Evolutionary conservation across 2,329 filamentous ascomycete species (phyloP).

Genomic region (Penicillium sp.): DNA sequence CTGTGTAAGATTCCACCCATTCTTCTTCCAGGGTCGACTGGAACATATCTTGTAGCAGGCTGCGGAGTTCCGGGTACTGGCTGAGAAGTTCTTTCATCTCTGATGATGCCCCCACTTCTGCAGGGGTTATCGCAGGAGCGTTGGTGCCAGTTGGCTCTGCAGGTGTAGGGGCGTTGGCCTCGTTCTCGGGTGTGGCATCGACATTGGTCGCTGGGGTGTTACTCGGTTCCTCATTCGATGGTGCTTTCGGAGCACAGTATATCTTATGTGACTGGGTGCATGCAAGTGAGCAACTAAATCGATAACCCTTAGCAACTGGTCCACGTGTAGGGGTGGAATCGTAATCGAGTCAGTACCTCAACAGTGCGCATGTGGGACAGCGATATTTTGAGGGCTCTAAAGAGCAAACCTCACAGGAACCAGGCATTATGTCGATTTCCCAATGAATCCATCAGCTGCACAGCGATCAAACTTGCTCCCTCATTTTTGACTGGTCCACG

Average conservation of each 20-base stretch:
- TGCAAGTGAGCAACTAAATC: constrained; percentile 44
- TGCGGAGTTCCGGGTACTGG: constrained; percentile 39
- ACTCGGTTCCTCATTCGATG: constrained; percentile 15
- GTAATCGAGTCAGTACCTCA: constrained; percentile 32
- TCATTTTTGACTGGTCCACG: constrained; percentile 17
- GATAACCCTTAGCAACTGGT: not conserved
- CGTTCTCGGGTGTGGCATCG: constrained; percentile 6
- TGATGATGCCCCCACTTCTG: constrained; percentile 27
- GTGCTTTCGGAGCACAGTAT: constrained; percentile 38
- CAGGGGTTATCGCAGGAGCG: not conserved
- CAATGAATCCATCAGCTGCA: constrained; percentile 11
- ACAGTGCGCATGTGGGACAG: constrained; percentile 38
- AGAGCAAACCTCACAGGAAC: constrained; percentile 39
- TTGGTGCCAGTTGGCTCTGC: constrained; percentile 1
- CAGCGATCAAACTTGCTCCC: constrained; percentile 9
- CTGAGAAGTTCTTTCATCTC: constrained; percentile 40
- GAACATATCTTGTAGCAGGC: constrained; percentile 45
- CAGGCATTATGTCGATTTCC: constrained; percentile 28
- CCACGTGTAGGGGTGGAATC: not conserved
- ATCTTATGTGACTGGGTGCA: constrained; percentile 48
- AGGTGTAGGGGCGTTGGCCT: constrained; percentile 4
- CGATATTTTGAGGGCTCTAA: constrained; percentile 40
- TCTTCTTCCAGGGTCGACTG: constrained; percentile 40
- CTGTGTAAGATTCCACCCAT: constrained; percentile 36
- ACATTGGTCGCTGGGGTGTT: constrained; percentile 10